A percentile compares a stretch with the other conserved stretches of the same genome.
phyloP scores from a whole-genome alignment of 495 filamentous ascomycete species.

The Xanthoparmelia taractica region DNA sequence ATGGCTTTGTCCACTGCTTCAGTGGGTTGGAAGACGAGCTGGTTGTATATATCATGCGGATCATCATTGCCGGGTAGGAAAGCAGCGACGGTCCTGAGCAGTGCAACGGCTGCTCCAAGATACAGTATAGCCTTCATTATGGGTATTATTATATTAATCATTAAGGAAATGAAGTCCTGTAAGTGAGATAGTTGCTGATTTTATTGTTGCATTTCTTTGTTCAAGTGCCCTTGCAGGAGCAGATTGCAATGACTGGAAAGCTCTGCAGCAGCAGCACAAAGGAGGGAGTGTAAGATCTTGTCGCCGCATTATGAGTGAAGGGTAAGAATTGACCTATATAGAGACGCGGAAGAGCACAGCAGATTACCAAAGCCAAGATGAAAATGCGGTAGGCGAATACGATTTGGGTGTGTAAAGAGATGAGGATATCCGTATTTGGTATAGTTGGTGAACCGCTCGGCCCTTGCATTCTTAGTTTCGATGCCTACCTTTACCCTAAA shows the following conservation, averaged over 20 bases:
- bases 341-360: not conserved
- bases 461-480: not conserved
- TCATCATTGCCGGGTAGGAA: slow-evolving; percentile 18
- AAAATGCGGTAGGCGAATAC: not conserved
- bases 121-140: slow-evolving; percentile 61
- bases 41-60: not conserved
- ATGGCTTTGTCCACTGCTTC: not conserved
- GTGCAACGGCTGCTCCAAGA: slow-evolving; percentile 57
- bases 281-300: not conserved
- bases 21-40: not conserved
- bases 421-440: not conserved
- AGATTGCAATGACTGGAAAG: not conserved
- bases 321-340: not conserved
- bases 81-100: slow-evolving; percentile 55
- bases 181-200: not conserved
- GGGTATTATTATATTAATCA: slow-evolving; percentile 5
- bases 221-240: not conserved
- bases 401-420: not conserved
- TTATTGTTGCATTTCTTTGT: not conserved
- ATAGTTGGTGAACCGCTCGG: not conserved
- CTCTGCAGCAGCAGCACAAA: not conserved
- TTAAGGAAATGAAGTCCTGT: not conserved
- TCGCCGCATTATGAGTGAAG: not conserved
- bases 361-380: not conserved
- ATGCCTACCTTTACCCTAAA: not conserved